Evolutionary conservation across 1,139 yeast species (phyloP).

Genomic region (Magnusiomyces magnusii): DNA sequence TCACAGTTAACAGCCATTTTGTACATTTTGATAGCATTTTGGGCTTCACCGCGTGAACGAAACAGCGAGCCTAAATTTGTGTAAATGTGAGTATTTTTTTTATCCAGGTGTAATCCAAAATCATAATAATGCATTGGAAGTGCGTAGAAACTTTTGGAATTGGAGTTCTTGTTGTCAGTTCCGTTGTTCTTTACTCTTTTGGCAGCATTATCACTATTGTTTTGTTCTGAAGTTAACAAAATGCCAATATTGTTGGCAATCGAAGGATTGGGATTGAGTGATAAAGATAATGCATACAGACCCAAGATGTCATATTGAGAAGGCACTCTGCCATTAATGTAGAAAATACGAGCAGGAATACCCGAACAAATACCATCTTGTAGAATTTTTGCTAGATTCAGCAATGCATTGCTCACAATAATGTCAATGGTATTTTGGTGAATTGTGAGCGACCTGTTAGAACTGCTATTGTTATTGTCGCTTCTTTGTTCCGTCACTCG

Average conservation of each 20-base stretch:
- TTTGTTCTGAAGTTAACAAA: conserved; percentile 11
- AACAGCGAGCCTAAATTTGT: conserved; percentile 33
- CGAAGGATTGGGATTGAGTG: conserved; percentile 30
- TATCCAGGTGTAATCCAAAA: conserved; percentile 31
- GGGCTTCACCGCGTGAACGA: conserved; percentile 29
- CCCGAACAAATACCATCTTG: conserved; percentile 34
- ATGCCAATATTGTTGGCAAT: conserved; percentile 34
- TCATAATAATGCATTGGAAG: conserved; percentile 30
- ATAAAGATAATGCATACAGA: conserved; percentile 29
- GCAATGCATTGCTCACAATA: conserved; percentile 28
- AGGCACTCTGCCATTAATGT: conserved; percentile 29
- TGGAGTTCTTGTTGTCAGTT: background rate
- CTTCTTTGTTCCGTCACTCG: background rate
- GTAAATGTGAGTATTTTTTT: conserved; percentile 32
- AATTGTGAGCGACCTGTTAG: background rate
- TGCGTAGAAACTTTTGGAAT: background rate
- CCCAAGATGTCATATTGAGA: conserved; percentile 27
- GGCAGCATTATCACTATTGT: background rate
- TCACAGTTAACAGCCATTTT: conserved; percentile 30
- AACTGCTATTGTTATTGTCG: too few relatives aligned
- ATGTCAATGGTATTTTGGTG: conserved; percentile 7
- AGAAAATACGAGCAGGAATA: conserved; percentile 23
- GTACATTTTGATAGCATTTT: conserved; percentile 31
- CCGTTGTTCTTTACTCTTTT: background rate
- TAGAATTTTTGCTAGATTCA: conserved; percentile 32